phyloP scores from a whole-genome alignment of 352 stramenopile species.

The Phytopythium helicoides region DNA sequence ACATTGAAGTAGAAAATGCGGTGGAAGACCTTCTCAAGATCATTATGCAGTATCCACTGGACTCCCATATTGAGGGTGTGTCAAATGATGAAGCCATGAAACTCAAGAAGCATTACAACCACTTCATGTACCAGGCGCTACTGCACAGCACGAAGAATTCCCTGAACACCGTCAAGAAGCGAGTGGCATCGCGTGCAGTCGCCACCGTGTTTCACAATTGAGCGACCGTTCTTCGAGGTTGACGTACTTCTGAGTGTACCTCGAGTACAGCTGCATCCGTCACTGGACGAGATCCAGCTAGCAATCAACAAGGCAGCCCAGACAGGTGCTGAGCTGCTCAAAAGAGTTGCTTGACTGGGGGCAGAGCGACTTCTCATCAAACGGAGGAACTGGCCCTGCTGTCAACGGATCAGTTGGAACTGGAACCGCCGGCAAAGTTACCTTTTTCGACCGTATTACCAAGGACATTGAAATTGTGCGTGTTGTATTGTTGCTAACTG shows the following conservation, averaged over 20 bases:
- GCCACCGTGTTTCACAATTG: constrained; percentile 90
- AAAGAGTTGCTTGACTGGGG: constrained; percentile 96
- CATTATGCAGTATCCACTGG: constrained; percentile 93
- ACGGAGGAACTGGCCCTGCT: constrained; percentile 9
- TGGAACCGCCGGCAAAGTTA: constrained; percentile 57
- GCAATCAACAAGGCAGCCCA: constrained; percentile 97
- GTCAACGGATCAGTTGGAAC: not conserved
- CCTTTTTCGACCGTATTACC: constrained; percentile 98
- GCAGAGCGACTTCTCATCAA: constrained; percentile 57
- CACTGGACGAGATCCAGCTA: constrained; percentile 96
- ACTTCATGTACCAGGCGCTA: constrained; percentile 99
- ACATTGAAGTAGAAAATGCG: constrained; percentile 98
- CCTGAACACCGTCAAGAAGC: constrained; percentile 98
- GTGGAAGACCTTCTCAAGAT: constrained; percentile 97
- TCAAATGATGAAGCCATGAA: constrained; percentile 94
- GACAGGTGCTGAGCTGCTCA: constrained; percentile 95
- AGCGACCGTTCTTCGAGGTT: constrained; percentile 98
- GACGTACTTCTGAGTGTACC: constrained; percentile 95
- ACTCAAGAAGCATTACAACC: constrained; percentile 98
- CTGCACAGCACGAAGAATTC: constrained; percentile 98
- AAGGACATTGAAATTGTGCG: constrained; percentile 99
- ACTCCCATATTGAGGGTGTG: constrained; percentile 94
- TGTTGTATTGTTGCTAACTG: constrained; percentile 95
- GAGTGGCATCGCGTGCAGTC: constrained; percentile 90
- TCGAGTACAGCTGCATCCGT: constrained; percentile 93